Evolutionary conservation across 192 early-diverging fungal species (phyloP).

Genomic region (Coemansia asiatica): DNA sequence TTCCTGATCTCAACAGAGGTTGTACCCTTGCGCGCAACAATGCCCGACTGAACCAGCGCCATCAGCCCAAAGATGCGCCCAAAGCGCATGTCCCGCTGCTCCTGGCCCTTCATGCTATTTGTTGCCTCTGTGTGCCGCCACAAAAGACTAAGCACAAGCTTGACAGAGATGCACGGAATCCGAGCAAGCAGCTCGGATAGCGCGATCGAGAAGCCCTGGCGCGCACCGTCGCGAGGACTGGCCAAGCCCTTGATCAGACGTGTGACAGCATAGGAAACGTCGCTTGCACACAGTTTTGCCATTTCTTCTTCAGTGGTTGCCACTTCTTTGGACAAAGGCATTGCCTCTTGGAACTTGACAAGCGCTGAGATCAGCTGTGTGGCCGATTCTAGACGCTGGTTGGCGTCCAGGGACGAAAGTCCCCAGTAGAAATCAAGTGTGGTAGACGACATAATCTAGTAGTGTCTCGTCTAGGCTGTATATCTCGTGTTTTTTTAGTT

Average conservation of each 20-base stretch:
- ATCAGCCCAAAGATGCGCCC: slow-evolving; percentile 89
- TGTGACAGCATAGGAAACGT: slow-evolving; percentile 83
- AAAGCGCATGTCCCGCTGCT: slow-evolving; percentile 86
- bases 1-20: slow-evolving; percentile 69
- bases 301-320: slow-evolving; percentile 64
- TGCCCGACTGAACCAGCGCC: slow-evolving; percentile 77
- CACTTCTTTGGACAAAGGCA: slow-evolving; percentile 19
- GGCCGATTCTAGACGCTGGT: slow-evolving; percentile 66
- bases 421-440: slow-evolving; percentile 75
- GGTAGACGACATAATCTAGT: slow-evolving; percentile 19
- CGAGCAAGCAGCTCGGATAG: slow-evolving; percentile 74
- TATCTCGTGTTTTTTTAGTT: not conserved
- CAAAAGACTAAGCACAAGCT: slow-evolving; percentile 70
- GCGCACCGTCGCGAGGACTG: slow-evolving; percentile 79
- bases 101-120: slow-evolving; percentile 77
- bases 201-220: slow-evolving; percentile 95
- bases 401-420: slow-evolving; percentile 74
- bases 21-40: slow-evolving; percentile 64
- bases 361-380: slow-evolving; percentile 61
- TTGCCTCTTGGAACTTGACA: slow-evolving; percentile 56
- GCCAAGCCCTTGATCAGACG: slow-evolving; percentile 88
- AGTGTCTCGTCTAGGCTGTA: not conserved
- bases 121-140: slow-evolving; percentile 60
- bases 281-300: slow-evolving; percentile 67
- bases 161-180: slow-evolving; percentile 55